Base-by-base conservation (phyloP, 2,329 filamentous ascomycete genomes). In the Botrytis pseudocinerea region DNA sequence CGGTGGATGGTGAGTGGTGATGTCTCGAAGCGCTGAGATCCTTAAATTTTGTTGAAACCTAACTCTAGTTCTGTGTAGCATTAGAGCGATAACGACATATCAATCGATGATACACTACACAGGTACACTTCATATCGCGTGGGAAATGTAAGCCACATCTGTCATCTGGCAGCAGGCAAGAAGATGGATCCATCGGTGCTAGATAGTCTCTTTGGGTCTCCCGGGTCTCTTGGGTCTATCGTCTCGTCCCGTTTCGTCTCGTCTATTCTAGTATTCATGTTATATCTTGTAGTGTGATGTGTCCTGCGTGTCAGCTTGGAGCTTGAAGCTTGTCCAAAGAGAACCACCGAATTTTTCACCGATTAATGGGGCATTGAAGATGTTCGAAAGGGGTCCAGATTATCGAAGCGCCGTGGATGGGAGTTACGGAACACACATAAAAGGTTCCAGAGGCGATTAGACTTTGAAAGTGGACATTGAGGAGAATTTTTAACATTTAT, bases 371-470 rank as follows among this genome's bases (percentile, higher is more conserved):
- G 61, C 57, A 20, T 42, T 64, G 20, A 35, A 32, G 25, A 35
- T 54, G 61, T 57, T 71, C 70, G 44, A 71, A 71, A 54, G 22
- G 22, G 48, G 61, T 44, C 69, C 70, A 71, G 70, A 71, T 71
- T 5, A 46, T 57, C n/a, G 65, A 57, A 57, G 65, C 48, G 35
- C 64, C 64, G 8, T 69, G 35, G 57, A 42, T 38, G 16, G 48
- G 48, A 16, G 48, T 54, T n/a, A 57, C 10, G 35, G 48, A 68
- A 57, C 12, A 28, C 35, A 57, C 54, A 22, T 18, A 32, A 69
- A 57, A 12, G 32, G 65, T 57, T 69, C 65, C 51, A 69, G 65
- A 69, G 48, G 51, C 38, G 28, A 38, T 22, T 32, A 69, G 65
- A 64, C 61, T 62, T 71, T 64, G 69, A 44, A 54, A 65, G 69